Conservation (phyloP, 345 rosid species). For the Dovyalis caffra region DNA sequence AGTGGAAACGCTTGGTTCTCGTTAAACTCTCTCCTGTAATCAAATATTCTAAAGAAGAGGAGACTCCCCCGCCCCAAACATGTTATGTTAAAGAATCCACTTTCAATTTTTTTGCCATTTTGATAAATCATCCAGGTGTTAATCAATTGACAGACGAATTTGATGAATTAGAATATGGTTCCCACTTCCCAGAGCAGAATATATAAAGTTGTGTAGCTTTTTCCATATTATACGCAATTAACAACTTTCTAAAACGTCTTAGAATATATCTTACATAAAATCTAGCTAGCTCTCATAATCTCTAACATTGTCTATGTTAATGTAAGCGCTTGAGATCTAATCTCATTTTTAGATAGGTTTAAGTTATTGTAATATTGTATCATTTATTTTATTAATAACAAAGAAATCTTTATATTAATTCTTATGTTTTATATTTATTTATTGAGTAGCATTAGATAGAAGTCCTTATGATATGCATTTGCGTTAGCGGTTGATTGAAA, state of each 20-base stretch:
- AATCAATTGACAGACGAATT: not conserved
- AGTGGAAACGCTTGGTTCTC: conserved; percentile 11
- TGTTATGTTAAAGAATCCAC: not conserved
- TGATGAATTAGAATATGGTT: not conserved
- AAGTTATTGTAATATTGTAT: no score
- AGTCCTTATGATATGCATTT: no score
- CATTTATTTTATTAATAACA: no score
- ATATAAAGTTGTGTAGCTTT: not conserved
- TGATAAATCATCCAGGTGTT: not conserved
- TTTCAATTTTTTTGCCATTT: not conserved
- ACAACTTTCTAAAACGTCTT: not conserved
- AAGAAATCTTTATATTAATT: no score
- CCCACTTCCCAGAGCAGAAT: not conserved
- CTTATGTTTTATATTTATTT: no score
- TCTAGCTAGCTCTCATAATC: not conserved
- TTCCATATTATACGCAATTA: not conserved
- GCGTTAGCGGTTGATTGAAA: no score
- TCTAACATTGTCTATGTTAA: not conserved
- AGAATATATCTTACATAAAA: not conserved
- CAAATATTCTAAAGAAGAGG: conserved; percentile 1
- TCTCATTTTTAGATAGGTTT: no score
- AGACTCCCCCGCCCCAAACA: not conserved
- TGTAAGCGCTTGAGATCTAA: no score
- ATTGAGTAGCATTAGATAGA: no score
- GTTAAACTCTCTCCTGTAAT: not conserved